Evolutionary conservation across 495 filamentous ascomycete species (phyloP), one percentile per base, ranked within the genome.

Genomic region (Thermochaetoides thermophila): DNA sequence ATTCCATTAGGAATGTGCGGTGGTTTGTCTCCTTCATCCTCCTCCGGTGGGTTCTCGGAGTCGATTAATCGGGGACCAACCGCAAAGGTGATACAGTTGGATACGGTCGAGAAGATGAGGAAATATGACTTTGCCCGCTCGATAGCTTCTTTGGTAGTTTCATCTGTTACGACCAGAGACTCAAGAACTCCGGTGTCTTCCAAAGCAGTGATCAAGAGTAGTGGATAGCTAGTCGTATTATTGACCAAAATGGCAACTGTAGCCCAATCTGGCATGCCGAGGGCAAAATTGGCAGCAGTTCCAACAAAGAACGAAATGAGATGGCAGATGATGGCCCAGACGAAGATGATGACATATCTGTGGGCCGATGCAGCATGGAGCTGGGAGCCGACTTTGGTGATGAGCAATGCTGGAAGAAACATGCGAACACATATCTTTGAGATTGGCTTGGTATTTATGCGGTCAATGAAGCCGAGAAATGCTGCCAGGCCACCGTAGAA

Each of bases 61-160:
- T 50, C 48, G 35, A 80, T 61, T 10, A 80, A 46, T 17, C 57
- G 59, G 0, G 78, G 78, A 0, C 77, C 77, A 6, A 82, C 50
- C 1, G 69, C 69, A 44, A 82, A 84, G 3, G 58, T 61, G 16
- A 63, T 26, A 32, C 53, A 57, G 37, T 48, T 57, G 16, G 48
- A 52, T 16, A 63, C 46, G 5, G 56, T 61, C 4, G 55, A 54
- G 38, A 56, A 69, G 24, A 82, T 63, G 7, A 84, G 61, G 44
- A 85, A 81, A 45, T 82, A 84, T 5, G 68, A 69, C 44, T 80
- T 72, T 8, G 78, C 77, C 12, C 79, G 63, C 16, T 71, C 63
- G 17, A 84, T 59, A 26, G 74, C 74, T 8, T 64, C 61, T 14
- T 37, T 32, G 24, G 37, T 38, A 0, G 55, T 56, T 12, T 52